Base-by-base conservation (phyloP, 202 grass and related monocot species). In the Zoysia matrella region DNA sequence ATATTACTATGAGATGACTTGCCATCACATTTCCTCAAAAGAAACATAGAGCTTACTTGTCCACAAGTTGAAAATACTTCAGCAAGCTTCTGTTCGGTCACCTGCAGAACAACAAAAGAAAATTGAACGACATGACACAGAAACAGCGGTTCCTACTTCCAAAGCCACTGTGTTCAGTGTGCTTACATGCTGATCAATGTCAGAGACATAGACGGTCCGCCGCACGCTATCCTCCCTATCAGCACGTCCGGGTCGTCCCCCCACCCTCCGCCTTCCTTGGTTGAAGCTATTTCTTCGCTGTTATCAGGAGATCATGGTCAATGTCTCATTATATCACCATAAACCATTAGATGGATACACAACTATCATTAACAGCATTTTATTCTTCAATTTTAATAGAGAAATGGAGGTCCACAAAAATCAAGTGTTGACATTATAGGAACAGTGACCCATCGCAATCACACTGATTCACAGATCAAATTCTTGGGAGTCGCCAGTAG, bases 61-160 rank as follows among this genome's bases (percentile, higher is more conserved):
- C 30, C 30, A 36, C 30, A 36, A 36, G 30, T 36, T 36, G 30
- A 36, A 36, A 36, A 36, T 36, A 36, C 30, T 36, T 36, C 30
- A 36, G 30, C 94, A 65, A 97, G 92, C 77, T 92, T 97, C 60
- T 97, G 92, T 89, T 97, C 94, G 73, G 94, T 97, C 74, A 97
- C 94, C 94, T 97, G 69, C 71, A 77, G 47, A 82, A 40, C 40
- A 86, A 22, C 47, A 67, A 58, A 86, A 50, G 47, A 75, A 66
- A 80, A 89, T 81, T 15, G 15, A 52, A 83, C 43, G 79, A 48
- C 22, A 70, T 60, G 55, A 86, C 55, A 88, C 7, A 73, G 50
- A 41, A 60, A 67, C 39, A 69, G 66, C 18, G 56, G 46, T 47
- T 72, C 41, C 2, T 1, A 36, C 30, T 36, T 36, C 30, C 30